Evolutionary conservation across 495 filamentous ascomycete species (phyloP).

Genomic region (Trichoderma asperelloides): DNA sequence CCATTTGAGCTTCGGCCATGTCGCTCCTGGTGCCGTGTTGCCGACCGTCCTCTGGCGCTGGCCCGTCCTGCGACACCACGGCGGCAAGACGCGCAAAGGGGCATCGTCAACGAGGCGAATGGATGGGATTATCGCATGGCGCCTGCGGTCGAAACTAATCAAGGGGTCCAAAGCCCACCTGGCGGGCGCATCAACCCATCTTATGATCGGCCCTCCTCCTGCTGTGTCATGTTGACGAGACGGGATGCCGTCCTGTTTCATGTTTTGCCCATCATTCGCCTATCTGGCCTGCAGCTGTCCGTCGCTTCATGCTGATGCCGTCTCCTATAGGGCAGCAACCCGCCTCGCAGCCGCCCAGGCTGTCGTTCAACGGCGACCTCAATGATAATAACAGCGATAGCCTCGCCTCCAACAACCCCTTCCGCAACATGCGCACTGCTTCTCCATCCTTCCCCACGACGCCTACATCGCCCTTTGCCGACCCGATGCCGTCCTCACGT

Average conservation of each 20-base stretch:
- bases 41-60: neutral
- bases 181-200: neutral
- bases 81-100: neutral
- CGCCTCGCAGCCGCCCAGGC: slow-evolving; percentile 22
- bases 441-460: slow-evolving; percentile 24
- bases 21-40: neutral
- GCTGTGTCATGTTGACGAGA: slow-evolving; percentile 43
- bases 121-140: neutral
- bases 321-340: slow-evolving; percentile 7
- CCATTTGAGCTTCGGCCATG: neutral
- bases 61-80: neutral
- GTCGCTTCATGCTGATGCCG: slow-evolving; percentile 34
- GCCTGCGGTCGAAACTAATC: neutral
- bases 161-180: neutral
- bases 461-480: slow-evolving; percentile 44
- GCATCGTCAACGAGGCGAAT: neutral
- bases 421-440: slow-evolving; percentile 68
- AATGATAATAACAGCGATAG: slow-evolving; percentile 16
- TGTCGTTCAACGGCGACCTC: slow-evolving; percentile 37
- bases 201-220: slow-evolving; percentile 14
- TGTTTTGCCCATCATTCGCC: slow-evolving; percentile 23
- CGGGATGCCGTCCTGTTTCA: slow-evolving; percentile 35
- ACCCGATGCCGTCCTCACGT: slow-evolving; percentile 44
- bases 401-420: slow-evolving; percentile 94
- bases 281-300: slow-evolving; percentile 21